Conservation (phyloP, 1,284 basidiomycete species). For the Ustilago shanxiensis region DNA sequence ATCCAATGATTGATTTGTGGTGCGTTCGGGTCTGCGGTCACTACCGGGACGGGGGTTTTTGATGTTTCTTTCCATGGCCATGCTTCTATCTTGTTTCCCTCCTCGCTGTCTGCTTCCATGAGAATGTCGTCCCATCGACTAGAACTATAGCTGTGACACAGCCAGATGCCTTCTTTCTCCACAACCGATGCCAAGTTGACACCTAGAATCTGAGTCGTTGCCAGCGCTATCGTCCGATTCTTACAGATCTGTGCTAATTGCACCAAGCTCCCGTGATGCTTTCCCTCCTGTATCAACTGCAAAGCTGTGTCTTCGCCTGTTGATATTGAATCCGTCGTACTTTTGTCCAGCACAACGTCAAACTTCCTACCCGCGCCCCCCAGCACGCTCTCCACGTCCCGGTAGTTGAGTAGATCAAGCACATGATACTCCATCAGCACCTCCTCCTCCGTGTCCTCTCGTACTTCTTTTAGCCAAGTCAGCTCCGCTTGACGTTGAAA, state of each 20-base stretch:
- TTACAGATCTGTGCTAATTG: neutral
- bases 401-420: conserved; percentile 34
- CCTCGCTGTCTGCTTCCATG: neutral
- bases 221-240: neutral
- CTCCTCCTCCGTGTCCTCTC: neutral
- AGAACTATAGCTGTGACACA: conserved; percentile 46
- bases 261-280: conserved; percentile 3
- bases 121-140: conserved; percentile 34
- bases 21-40: conserved; percentile 19
- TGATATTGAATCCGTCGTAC: conserved; percentile 46
- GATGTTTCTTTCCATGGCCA: conserved; percentile 20
- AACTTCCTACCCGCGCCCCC: conserved; percentile 5
- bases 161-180: conserved; percentile 11
- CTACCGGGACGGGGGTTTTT: conserved; percentile 15
- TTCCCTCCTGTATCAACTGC: neutral
- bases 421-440: conserved; percentile 29
- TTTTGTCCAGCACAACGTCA: conserved; percentile 51
- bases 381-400: neutral
- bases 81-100: neutral
- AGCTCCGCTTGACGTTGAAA: conserved; percentile 15
- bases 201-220: conserved; percentile 29
- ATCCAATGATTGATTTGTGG: conserved; percentile 17
- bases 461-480: neutral
- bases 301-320: conserved; percentile 27
- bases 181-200: conserved; percentile 13